These are phyloP conservation scores for Candida golubevii DNA, from an alignment of 805 yeast species.

Conservation along the genomic window DNA sequence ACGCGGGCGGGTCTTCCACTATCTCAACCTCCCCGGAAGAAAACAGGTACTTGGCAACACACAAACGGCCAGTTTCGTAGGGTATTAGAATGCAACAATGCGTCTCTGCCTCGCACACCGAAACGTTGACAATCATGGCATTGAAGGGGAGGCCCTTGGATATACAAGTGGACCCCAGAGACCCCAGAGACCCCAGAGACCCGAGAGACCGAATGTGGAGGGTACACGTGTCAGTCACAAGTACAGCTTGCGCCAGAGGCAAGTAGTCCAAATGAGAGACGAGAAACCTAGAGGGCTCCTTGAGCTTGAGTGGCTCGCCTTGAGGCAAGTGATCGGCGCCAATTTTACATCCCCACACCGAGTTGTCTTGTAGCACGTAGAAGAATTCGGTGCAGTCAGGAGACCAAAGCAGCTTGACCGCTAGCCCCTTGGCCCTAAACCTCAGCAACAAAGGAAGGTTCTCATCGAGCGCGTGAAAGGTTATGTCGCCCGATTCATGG, in stretches of 20 bases:
- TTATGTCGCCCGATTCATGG: conserved; percentile 17
- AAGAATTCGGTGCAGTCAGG: conserved; percentile 6
- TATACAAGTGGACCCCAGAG: neutral
- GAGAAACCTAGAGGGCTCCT: conserved; percentile 11
- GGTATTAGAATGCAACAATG: neutral
- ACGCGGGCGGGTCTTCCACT: conserved; percentile 1
- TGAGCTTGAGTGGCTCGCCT: conserved; percentile 1
- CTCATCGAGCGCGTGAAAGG: conserved; percentile 13
- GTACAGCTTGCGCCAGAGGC: neutral
- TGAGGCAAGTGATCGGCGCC: neutral
- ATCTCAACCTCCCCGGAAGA: neutral
- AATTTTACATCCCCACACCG: conserved; percentile 11
- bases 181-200: neutral
- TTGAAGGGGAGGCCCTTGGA: conserved; percentile 7
- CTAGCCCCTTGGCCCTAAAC: conserved; percentile 4
- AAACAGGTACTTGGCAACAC: conserved; percentile 1
- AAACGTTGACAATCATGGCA: conserved; percentile 6
- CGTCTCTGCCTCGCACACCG: neutral
- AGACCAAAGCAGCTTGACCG: conserved; percentile 19
- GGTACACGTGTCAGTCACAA: conserved; percentile 10
- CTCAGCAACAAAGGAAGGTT: conserved; percentile 9
- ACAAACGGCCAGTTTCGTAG: conserved; percentile 12
- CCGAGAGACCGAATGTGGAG: conserved; percentile 1
- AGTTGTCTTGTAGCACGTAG: conserved; percentile 17
- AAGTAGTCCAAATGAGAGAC: conserved; percentile 10